Conservation (phyloP, 192 early-diverging fungal genomes). For the Podila clonocystis region DNA sequence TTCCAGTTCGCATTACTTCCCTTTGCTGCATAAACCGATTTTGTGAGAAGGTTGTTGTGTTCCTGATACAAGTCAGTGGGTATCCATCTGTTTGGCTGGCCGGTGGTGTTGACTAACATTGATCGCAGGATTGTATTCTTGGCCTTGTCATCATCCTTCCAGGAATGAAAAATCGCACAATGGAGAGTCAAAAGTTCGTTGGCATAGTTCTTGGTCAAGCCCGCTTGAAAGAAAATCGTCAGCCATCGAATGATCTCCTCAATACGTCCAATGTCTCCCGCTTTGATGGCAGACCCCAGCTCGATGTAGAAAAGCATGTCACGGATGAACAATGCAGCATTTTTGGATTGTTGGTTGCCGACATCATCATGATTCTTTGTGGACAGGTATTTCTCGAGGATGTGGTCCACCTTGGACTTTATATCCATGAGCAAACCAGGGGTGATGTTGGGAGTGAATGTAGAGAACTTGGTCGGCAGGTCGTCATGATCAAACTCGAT, state of each 20-base stretch:
- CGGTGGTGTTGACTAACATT: constrained; percentile 16
- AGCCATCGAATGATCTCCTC: neutral
- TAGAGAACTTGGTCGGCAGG: neutral
- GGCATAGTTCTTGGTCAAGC: constrained; percentile 14
- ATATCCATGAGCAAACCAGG: no score
- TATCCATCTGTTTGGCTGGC: constrained; percentile 3
- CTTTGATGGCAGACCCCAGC: constrained; percentile 8
- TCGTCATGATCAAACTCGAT: neutral
- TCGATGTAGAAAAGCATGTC: constrained; percentile 12
- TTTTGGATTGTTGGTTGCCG: neutral
- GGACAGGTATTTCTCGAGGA: neutral
- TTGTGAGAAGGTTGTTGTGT: no score
- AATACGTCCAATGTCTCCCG: no score
- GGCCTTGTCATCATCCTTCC: neutral
- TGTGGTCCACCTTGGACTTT: neutral
- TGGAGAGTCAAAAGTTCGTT: constrained; percentile 11
- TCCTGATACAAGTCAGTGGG: constrained; percentile 29
- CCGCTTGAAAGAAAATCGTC: constrained; percentile 16
- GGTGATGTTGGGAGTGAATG: neutral
- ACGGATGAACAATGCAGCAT: constrained; percentile 4
- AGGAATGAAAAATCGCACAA: constrained; percentile 5
- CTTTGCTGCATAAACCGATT: constrained; percentile 9
- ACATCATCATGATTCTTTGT: neutral
- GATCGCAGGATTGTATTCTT: constrained; percentile 6
- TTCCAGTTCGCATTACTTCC: neutral